phyloP scores from a whole-genome alignment of 257 asterid genomes.

The Solanum lycopersicoides region DNA sequence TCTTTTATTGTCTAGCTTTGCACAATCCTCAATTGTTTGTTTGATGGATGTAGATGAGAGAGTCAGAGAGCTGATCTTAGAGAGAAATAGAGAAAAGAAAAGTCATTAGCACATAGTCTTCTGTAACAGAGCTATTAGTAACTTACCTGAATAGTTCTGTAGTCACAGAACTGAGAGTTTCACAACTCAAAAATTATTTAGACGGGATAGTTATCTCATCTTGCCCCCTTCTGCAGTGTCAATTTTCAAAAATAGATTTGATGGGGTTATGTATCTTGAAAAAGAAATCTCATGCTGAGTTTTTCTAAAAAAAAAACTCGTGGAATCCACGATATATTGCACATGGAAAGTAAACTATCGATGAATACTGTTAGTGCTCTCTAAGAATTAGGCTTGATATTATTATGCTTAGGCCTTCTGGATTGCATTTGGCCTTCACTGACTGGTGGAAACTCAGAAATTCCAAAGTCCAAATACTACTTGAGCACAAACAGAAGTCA shows the following conservation, averaged over 20 bases:
- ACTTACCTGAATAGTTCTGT: neutral
- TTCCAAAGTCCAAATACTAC: neutral
- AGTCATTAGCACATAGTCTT: neutral
- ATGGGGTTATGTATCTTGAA: neutral
- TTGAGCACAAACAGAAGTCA: neutral
- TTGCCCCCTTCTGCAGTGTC: neutral
- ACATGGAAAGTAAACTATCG: neutral
- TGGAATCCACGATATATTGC: neutral
- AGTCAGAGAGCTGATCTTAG: neutral
- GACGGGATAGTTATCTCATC: neutral
- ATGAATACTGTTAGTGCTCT: neutral
- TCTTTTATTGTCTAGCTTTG: neutral
- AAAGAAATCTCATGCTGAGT: neutral
- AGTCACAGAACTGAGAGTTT: neutral
- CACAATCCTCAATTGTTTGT: neutral
- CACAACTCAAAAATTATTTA: neutral
- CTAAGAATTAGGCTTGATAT: neutral
- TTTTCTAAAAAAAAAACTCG: neutral
- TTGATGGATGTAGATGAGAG: neutral
- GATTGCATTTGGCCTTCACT: neutral
- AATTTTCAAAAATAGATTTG: neutral
- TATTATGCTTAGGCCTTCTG: neutral
- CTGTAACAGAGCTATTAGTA: neutral
- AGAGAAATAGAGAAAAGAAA: neutral
- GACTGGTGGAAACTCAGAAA: neutral